Evolutionary conservation across 129 eudicot genomes (phyloP).

Genomic region (Tagetes patula): DNA sequence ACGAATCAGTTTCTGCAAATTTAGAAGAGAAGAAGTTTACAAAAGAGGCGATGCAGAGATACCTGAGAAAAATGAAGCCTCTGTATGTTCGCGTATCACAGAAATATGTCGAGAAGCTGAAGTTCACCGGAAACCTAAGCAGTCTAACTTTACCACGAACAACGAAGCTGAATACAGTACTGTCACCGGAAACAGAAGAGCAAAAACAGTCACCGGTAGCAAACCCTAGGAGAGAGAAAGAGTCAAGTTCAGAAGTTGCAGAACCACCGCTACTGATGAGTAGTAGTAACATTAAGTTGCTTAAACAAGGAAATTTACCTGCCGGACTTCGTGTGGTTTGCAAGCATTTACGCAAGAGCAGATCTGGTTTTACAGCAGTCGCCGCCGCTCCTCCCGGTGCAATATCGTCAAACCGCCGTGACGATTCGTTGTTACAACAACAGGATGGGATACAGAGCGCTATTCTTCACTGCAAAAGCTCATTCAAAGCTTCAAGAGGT

Average conservation of each 20-base stretch:
- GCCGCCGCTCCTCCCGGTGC: slow-evolving; percentile 43
- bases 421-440: slow-evolving; percentile 77
- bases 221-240: slow-evolving; percentile 15
- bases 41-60: slow-evolving; percentile 69
- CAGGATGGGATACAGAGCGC: slow-evolving; percentile 97
- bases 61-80: slow-evolving; percentile 78
- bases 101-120: slow-evolving; percentile 57
- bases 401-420: slow-evolving; percentile 47
- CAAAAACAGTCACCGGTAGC: slow-evolving; percentile 20
- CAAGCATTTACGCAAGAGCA: slow-evolving; percentile 72
- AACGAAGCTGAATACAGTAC: no score
- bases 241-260: slow-evolving; percentile 21
- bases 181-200: slow-evolving; percentile 32
- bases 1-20: slow-evolving; percentile 19
- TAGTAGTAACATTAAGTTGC: slow-evolving; percentile 34
- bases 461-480: slow-evolving; percentile 84
- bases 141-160: not conserved
- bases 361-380: slow-evolving; percentile 56
- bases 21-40: slow-evolving; percentile 47
- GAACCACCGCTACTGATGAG: slow-evolving; percentile 31
- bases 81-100: slow-evolving; percentile 77
- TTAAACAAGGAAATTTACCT: slow-evolving; percentile 57
- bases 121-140: slow-evolving; percentile 50
- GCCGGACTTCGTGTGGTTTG: slow-evolving; percentile 65
- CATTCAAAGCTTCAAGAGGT: slow-evolving; percentile 85